Percentiles rank a stretch among this genome's conserved stretches.
Evolutionary conservation across 164 flowering plant species (phyloP).

Genomic region (Berberis thunbergii): DNA sequence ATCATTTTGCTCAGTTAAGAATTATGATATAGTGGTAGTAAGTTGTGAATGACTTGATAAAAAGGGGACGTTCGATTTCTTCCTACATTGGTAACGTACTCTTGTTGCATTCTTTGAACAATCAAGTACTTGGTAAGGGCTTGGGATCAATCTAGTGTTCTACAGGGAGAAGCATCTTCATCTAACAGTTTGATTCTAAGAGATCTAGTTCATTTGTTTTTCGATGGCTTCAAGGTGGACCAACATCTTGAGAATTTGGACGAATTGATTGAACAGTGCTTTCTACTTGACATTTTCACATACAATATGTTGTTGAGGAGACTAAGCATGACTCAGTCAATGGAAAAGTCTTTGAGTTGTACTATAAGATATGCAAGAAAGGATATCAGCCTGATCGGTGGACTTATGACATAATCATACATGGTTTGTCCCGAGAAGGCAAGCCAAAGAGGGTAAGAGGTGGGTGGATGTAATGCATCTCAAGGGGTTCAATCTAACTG

Average conservation of each 20-base stretch:
- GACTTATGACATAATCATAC: constrained; percentile 48
- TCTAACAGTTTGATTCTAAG: constrained; percentile 32
- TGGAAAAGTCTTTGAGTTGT: constrained; percentile 33
- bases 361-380: constrained; percentile 30
- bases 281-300: constrained; percentile 44
- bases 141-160: constrained; percentile 35
- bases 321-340: constrained; percentile 16
- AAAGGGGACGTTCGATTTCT: constrained; percentile 39
- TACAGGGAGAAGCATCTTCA: constrained; percentile 11
- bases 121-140: constrained; percentile 27
- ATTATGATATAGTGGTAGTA: constrained; percentile 35
- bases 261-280: constrained; percentile 37
- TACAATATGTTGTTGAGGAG: constrained; percentile 60
- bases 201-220: constrained; percentile 43
- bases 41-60: constrained; percentile 38
- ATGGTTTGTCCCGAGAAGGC: constrained; percentile 39
- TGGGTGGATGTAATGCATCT: constrained; percentile 43
- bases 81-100: constrained; percentile 63
- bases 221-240: constrained; percentile 19
- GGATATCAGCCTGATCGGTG: constrained; percentile 62
- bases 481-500: constrained; percentile 24
- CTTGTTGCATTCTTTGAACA: constrained; percentile 36
- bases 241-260: constrained; percentile 32
- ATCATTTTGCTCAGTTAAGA: constrained; percentile 21
- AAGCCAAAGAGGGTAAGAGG: constrained; percentile 39